phyloP scores from a whole-genome alignment of 768 basidiomycete species.

The Naganishia vaughanmartiniae region DNA sequence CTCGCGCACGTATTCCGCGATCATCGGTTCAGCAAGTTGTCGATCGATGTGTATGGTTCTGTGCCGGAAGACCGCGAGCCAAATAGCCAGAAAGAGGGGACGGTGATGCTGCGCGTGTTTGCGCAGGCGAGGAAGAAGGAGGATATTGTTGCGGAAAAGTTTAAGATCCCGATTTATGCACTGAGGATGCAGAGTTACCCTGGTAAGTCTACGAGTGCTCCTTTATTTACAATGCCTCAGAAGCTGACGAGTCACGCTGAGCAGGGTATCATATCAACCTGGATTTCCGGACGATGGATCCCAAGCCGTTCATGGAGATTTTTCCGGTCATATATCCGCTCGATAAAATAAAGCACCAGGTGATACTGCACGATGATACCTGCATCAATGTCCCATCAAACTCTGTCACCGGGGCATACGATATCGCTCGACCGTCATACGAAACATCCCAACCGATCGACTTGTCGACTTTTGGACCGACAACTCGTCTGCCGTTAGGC shows the following conservation, averaged over 20 bases:
- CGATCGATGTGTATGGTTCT: conserved; percentile 16
- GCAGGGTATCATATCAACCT: conserved; percentile 18
- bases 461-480: conserved; percentile 6
- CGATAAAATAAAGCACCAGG: conserved; percentile 2
- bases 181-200: conserved; percentile 24
- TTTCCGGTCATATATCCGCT: conserved; percentile 19
- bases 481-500: neutral
- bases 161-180: conserved; percentile 24
- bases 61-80: conserved; percentile 12
- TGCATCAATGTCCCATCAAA: conserved; percentile 6
- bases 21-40: conserved; percentile 18
- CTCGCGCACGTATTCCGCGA: conserved; percentile 7
- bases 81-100: conserved; percentile 17
- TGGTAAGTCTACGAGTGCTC: neutral
- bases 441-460: conserved; percentile 2
- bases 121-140: conserved; percentile 15
- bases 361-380: neutral
- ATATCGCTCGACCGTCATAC: neutral
- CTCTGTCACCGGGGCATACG: neutral
- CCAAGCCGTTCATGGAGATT: conserved; percentile 23
- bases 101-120: conserved; percentile 1
- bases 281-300: conserved; percentile 21
- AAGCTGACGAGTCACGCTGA: neutral
- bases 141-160: conserved; percentile 19
- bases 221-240: neutral